Conservation (phyloP, 148 eudicot genomes). For the Linanthus parryae region DNA sequence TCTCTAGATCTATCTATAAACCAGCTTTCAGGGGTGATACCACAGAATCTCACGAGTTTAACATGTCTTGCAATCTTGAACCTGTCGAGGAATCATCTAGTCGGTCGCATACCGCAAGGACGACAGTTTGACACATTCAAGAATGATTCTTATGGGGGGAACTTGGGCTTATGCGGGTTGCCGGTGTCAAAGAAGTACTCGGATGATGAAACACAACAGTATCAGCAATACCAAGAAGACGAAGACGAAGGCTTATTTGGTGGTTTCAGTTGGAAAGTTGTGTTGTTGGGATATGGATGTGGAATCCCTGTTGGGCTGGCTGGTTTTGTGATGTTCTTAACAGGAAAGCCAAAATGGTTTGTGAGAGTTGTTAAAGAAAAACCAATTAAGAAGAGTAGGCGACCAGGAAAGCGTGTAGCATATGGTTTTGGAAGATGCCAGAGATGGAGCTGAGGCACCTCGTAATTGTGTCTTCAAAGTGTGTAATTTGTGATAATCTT, state of each 20-base stretch:
- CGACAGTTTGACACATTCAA: constrained; percentile 5
- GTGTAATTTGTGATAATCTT: no score
- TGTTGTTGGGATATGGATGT: constrained; percentile 8
- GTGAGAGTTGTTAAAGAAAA: background rate
- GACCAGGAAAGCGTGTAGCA: no score
- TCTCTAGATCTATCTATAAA: constrained; percentile 4
- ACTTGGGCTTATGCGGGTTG: constrained; percentile 5
- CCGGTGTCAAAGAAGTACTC: constrained; percentile 3
- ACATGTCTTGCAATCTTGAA: constrained; percentile 4
- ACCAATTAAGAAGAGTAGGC: no score
- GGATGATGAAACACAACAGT: background rate
- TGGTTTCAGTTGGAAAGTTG: constrained; percentile 7
- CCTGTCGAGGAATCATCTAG: constrained; percentile 4
- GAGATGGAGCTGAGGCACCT: no score
- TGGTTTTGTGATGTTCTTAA: background rate
- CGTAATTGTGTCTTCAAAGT: no score
- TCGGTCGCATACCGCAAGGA: constrained; percentile 6
- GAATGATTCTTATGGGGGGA: background rate
- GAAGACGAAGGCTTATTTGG: constrained; percentile 1
- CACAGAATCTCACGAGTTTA: background rate
- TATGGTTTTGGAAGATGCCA: no score
- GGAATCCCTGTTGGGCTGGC: constrained; percentile 3
- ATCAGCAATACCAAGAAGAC: background rate
- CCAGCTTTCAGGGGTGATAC: background rate
- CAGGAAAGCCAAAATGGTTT: constrained; percentile 1